Base-by-base conservation (phyloP, 2,329 filamentous ascomycete genomes). In the Akanthomyces muscarius region DNA sequence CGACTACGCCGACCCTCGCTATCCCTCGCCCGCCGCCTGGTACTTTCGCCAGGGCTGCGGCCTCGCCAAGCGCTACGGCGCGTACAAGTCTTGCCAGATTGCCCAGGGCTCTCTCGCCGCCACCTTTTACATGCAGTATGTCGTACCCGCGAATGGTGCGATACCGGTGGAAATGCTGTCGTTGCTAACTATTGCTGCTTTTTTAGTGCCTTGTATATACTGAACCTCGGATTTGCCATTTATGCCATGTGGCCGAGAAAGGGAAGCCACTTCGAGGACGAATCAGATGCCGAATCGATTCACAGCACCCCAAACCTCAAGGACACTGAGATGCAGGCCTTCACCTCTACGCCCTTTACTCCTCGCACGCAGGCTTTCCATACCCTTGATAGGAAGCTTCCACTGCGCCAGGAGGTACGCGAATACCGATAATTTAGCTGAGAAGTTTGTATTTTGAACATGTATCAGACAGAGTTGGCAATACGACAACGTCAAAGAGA, bases 21-120 rank as follows among this genome's bases (percentile, higher is more conserved):
- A 87, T 69, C 83, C 83, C 5, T 86, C 87, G 69, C 79, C 80
- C 30, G 81, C 85, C 30, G 83, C 89, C 7, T 94, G 90, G 90
- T 93, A 92, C 73, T 85, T 93, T 68, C 83, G 83, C 61, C 86
- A 89, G 73, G 85, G 84, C 65, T 94, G 90, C 76, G 78, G 75
- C 60, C 80, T 88, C 44, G 86, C 87, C 2, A 78, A 77, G 60
- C 78, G 81, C 5, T 81, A 81, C 65, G 76, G 75, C 56, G 81
- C 83, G 33, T 78, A 83, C 54, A 76, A 81, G 61, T 86, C 84
- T 69, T 94, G 90, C 73, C 75, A 80, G 70, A 81, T 90, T 72
- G 89, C 90, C 7, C 89, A 91, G 72, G 84, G 81, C 59, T 80
- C 82, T 16, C 89, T 91, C 68, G 88, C 83, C 16, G 79, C 85